Base-by-base conservation (phyloP, 306 rosid species). In the Prunus fruticosa region DNA sequence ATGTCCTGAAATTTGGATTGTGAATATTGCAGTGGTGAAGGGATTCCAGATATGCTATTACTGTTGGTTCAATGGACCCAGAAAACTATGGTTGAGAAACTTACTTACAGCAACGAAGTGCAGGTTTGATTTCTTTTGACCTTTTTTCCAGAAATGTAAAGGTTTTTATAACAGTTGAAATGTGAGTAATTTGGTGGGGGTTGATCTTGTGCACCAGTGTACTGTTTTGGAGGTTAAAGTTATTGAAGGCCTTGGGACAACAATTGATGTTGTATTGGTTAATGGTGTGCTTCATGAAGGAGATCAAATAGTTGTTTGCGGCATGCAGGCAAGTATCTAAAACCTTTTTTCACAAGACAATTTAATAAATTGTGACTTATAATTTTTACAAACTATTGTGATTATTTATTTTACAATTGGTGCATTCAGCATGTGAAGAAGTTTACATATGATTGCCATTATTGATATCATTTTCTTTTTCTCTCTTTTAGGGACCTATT, bases 211-310 rank as follows among this genome's bases (percentile, higher is more conserved):
- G 76, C 43, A 12, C 69, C 93, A 95, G 99, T 96, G 99, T 83
- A 92, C 99, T 5, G 96, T 96, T 63, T 85, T 96, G 88, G 99
- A 96, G 87, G 97, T 96, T 79, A 91, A 92, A 86, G 99, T 96
- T 67, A 82, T 96, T 79, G 99, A 96, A 86, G 98, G 99, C 30
- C 98, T 88, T 71, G 99, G 99, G 51, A 96, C 99, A 62, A 96
- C 99, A 64, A 96, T 96, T 77, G 99, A 96, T 82, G 99, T 96
- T 73, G 93, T 96, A 67, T 80, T 96, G 76, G 97, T 96, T 69
- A 96, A 96, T 73, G 99, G 99, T 27, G 93, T 91, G 79, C 98
- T 92, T 84, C 98, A 91, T 52, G 99, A 96, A 87, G 99, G 99
- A 79, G 99, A 96, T 79, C 99, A 92, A 78, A 92, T 96, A 63